Conservation (phyloP, 306 rosid species). For the cucumber (Cucumis sativus) region DNA sequence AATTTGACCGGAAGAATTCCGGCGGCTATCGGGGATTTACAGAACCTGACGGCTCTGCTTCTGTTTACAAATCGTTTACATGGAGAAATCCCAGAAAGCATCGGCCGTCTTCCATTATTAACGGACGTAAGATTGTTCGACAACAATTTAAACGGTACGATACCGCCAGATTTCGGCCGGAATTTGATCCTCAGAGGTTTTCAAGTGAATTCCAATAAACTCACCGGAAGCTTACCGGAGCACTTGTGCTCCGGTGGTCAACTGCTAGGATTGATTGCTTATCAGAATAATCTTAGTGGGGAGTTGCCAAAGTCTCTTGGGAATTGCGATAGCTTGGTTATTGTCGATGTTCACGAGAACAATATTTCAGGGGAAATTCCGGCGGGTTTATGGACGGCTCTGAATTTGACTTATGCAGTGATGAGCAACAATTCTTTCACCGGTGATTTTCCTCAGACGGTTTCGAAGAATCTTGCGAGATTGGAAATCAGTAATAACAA, state of each 20-base stretch:
- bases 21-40: conserved; percentile 43
- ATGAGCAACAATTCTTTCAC: conserved; percentile 31
- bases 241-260: conserved; percentile 32
- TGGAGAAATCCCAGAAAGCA: conserved; percentile 41
- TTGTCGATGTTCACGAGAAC: conserved; percentile 21
- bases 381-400: conserved; percentile 51
- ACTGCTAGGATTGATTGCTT: conserved; percentile 24
- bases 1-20: conserved; percentile 37
- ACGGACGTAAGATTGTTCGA: conserved; percentile 15
- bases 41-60: conserved; percentile 15
- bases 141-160: conserved; percentile 42
- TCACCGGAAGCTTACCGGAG: conserved; percentile 43
- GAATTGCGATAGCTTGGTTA: conserved; percentile 26
- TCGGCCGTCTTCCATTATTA: conserved; percentile 45
- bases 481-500: conserved; percentile 39
- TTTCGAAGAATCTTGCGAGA: conserved; percentile 23
- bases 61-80: conserved; percentile 29
- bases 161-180: conserved; percentile 52
- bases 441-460: conserved; percentile 43
- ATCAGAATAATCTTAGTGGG: conserved; percentile 37
- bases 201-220: conserved; percentile 21
- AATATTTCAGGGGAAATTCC: conserved; percentile 44
- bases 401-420: conserved; percentile 16
- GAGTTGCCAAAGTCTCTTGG: conserved; percentile 53
- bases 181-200: conserved; percentile 25